Conservation (phyloP, 2,329 filamentous ascomycete genomes). For the Anisogramma anomala region DNA sequence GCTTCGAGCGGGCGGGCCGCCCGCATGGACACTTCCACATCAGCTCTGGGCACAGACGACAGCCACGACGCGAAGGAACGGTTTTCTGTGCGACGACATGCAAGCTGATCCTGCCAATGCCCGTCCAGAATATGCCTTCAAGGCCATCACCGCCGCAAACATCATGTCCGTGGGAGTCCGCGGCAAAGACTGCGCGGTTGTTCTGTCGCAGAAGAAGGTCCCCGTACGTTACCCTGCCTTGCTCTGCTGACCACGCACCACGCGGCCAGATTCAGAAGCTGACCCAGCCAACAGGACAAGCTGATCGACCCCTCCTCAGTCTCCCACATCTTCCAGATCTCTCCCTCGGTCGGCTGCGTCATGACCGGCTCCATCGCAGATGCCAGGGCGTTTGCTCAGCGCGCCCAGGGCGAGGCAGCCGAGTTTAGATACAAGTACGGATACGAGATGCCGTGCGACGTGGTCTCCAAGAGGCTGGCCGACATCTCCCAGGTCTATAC, state of each 20-base stretch:
- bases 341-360: constrained; percentile 89
- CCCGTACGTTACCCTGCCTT: constrained; percentile 53
- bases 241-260: constrained; percentile 14
- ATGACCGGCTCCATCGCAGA: constrained; percentile 99
- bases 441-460: constrained; percentile 99
- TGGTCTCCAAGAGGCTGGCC: constrained; percentile 87
- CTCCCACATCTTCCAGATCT: constrained; percentile 94
- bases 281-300: constrained; percentile 62
- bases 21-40: not conserved
- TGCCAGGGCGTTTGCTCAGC: constrained; percentile 82
- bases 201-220: constrained; percentile 98
- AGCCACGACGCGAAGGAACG: not conserved
- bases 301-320: constrained; percentile 96
- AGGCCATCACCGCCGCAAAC: constrained; percentile 97
- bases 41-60: not conserved
- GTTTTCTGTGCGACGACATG: not conserved
- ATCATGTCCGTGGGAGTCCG: constrained; percentile 95
- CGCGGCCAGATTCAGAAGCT: constrained; percentile 21
- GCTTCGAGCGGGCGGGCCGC: too few relatives aligned
- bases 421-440: constrained; percentile 98
- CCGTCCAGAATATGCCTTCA: constrained; percentile 93
- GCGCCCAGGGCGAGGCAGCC: constrained; percentile 88
- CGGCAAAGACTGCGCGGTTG: constrained; percentile 94
- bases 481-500: constrained; percentile 99
- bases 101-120: constrained; percentile 5